Conservation (phyloP, 1,284 basidiomycete species). For the Apiotrichum akiyoshidainum region DNA sequence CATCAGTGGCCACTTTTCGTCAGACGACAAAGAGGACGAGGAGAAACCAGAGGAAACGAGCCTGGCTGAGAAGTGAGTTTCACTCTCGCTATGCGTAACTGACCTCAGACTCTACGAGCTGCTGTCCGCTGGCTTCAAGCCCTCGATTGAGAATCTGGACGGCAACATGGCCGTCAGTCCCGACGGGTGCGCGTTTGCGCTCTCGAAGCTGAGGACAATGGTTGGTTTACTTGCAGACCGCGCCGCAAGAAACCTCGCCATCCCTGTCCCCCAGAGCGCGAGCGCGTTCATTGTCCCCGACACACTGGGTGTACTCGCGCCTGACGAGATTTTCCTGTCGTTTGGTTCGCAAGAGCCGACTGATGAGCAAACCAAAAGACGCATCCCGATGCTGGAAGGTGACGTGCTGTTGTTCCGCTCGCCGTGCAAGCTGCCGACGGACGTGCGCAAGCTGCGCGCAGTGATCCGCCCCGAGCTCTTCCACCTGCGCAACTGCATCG, state of each 20-base stretch:
- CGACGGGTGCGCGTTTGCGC: conserved; percentile 16
- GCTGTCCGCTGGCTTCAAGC: conserved; percentile 25
- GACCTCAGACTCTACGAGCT: conserved; percentile 10
- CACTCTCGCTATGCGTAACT: background rate
- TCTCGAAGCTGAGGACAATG: conserved; percentile 28
- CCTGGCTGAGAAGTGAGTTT: conserved; percentile 32
- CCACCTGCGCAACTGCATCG: conserved; percentile 39
- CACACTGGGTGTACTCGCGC: conserved; percentile 26
- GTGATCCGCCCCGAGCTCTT: conserved; percentile 35
- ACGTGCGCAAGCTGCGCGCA: conserved; percentile 35
- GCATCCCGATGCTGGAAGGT: conserved; percentile 29
- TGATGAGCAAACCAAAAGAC: conserved; percentile 23
- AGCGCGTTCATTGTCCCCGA: conserved; percentile 44
- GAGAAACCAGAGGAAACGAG: background rate
- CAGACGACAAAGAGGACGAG: background rate
- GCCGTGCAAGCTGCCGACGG: conserved; percentile 44
- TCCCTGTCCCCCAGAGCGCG: conserved; percentile 30
- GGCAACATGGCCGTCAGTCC: too few relatives aligned
- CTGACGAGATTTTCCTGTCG: conserved; percentile 36
- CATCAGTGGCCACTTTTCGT: background rate
- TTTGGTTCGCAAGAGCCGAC: conserved; percentile 24
- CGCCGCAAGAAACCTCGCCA: conserved; percentile 25
- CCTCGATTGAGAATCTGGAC: background rate
- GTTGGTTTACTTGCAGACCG: conserved; percentile 21
- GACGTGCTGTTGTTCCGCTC: conserved; percentile 32